Evolutionary conservation across 2,329 filamentous ascomycete genomes (phyloP).

Genomic region (Neopestalotiopsis sp.): DNA sequence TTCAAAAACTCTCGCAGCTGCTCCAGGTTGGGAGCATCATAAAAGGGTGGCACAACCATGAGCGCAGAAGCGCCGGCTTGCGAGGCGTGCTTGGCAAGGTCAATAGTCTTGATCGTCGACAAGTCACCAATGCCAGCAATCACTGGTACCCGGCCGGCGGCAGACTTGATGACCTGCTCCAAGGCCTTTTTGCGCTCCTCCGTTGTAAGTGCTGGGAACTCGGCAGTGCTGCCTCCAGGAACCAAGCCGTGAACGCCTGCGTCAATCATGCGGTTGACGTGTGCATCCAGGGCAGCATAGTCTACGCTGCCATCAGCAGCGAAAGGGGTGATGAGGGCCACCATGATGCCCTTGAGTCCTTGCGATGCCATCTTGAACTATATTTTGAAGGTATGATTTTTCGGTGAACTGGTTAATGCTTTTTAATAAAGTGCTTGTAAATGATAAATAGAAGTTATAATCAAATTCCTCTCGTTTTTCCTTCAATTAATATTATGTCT

Average conservation of each 20-base stretch:
- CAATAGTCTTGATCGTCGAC: constrained; percentile 44
- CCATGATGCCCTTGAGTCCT: constrained; percentile 47
- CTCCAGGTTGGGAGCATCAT: constrained; percentile 47
- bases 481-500: not conserved
- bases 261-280: constrained; percentile 50
- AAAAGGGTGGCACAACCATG: constrained; percentile 56
- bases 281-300: constrained; percentile 40
- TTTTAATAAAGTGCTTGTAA: not conserved
- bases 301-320: constrained; percentile 48
- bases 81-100: constrained; percentile 45
- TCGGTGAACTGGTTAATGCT: not conserved
- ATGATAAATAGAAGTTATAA: not conserved
- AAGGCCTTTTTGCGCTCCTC: constrained; percentile 51
- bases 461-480: too few species aligned
- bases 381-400: not conserved
- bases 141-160: constrained; percentile 45
- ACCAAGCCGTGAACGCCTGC: constrained; percentile 55
- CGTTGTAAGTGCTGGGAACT: constrained; percentile 50
- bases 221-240: constrained; percentile 54
- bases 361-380: constrained; percentile 12
- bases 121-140: constrained; percentile 50
- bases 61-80: constrained; percentile 45
- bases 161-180: constrained; percentile 41
- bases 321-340: constrained; percentile 54
- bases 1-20: constrained; percentile 44